These are phyloP conservation scores for Alternaria arbusti DNA, from an alignment of 2,329 filamentous ascomycete genomes.

Conservation along the genomic window DNA sequence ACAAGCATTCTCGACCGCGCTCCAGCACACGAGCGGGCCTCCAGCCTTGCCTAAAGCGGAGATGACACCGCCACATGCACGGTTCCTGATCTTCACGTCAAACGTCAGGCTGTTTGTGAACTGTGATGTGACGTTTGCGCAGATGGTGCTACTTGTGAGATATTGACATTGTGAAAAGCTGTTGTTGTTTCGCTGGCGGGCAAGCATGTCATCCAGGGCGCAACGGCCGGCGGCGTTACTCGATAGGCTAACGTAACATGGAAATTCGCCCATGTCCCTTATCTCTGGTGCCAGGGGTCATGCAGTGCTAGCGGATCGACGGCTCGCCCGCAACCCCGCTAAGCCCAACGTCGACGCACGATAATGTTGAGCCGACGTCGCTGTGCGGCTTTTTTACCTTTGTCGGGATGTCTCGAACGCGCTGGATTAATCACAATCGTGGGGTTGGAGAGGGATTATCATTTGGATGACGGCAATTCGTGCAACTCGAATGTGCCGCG, in stretches of 20 bases:
- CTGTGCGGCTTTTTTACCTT: slow-evolving; percentile 34
- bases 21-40: slow-evolving; percentile 26
- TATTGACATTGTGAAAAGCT: not conserved
- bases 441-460: slow-evolving; percentile 30
- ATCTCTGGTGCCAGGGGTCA: slow-evolving; percentile 29
- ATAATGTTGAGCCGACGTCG: slow-evolving; percentile 40
- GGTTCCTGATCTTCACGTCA: slow-evolving; percentile 14
- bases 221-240: slow-evolving; percentile 40
- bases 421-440: slow-evolving; percentile 26
- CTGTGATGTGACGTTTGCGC: not conserved
- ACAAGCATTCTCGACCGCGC: slow-evolving; percentile 33
- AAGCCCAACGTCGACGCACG: slow-evolving; percentile 33
- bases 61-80: slow-evolving; percentile 32
- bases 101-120: not conserved
- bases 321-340: slow-evolving; percentile 26
- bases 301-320: slow-evolving; percentile 33
- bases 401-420: slow-evolving; percentile 12
- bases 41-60: slow-evolving; percentile 35
- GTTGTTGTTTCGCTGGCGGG: slow-evolving; percentile 16
- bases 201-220: slow-evolving; percentile 15
- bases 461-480: slow-evolving; percentile 23
- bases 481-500: not conserved
- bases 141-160: not conserved
- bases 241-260: slow-evolving; percentile 35
- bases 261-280: slow-evolving; percentile 25